Evolutionary conservation across 192 early-diverging fungal genomes (phyloP).

Genomic region (Entomortierella lignicola): DNA sequence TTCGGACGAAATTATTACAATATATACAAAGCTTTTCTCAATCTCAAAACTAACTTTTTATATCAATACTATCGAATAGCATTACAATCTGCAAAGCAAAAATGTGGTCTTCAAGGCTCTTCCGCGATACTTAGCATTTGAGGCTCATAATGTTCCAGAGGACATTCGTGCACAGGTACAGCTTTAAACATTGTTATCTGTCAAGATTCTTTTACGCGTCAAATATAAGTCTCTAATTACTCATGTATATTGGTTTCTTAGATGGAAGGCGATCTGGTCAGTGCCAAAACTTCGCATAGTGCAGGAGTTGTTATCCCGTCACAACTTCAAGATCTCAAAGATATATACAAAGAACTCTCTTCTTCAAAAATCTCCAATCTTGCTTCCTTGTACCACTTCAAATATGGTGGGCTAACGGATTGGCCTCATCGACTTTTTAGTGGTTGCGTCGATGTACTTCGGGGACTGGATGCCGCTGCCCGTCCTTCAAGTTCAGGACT

Average conservation of each 20-base stretch:
- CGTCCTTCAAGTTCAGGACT: not conserved
- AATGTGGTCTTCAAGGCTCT: slow-evolving; percentile 33
- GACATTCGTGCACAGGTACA: slow-evolving; percentile 36
- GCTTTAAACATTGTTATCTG: not conserved
- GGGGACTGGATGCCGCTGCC: slow-evolving; percentile 12
- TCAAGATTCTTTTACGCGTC: too few relatives aligned
- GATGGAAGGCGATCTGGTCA: slow-evolving; percentile 29
- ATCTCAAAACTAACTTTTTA: not conserved
- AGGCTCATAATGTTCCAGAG: slow-evolving; percentile 40
- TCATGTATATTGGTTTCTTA: not conserved
- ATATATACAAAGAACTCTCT: slow-evolving; percentile 17
- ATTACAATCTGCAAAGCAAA: slow-evolving; percentile 37
- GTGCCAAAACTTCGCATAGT: slow-evolving; percentile 2
- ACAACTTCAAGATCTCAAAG: slow-evolving; percentile 30
- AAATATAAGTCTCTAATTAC: not conserved
- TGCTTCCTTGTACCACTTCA: slow-evolving; percentile 18
- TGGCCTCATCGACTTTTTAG: slow-evolving; percentile 34
- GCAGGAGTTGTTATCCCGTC: slow-evolving; percentile 13
- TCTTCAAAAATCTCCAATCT: slow-evolving; percentile 18
- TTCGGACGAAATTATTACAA: not conserved
- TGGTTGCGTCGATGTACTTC: slow-evolving; percentile 29
- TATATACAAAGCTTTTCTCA: too few relatives aligned
- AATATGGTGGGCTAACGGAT: slow-evolving; percentile 33
- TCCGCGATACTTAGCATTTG: slow-evolving; percentile 34
- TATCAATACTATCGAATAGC: not conserved